These are phyloP conservation scores for Emydomyces testavorans DNA, from an alignment of 2,329 filamentous ascomycete species.

Conservation along the genomic window DNA sequence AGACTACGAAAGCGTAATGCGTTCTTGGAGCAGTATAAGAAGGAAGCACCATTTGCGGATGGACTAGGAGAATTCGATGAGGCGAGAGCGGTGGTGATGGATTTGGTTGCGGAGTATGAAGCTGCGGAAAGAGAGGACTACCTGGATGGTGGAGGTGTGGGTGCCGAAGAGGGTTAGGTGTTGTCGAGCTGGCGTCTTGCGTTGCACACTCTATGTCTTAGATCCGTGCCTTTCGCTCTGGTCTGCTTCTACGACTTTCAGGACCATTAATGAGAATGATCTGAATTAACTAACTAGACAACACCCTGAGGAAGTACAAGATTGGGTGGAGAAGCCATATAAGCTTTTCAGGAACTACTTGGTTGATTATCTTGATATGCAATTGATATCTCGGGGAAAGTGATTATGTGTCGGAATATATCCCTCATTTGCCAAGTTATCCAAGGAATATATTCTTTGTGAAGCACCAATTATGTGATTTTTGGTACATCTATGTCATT, in stretches of 20 bases:
- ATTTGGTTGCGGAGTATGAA: slow-evolving; percentile 89
- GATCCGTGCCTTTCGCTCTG: not conserved
- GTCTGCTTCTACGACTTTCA: not conserved
- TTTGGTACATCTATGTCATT: too few relatives aligned
- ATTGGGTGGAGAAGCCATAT: slow-evolving; percentile 4
- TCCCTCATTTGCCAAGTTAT: too few relatives aligned
- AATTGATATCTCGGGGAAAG: slow-evolving; percentile 2
- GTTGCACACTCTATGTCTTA: not conserved
- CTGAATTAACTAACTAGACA: too few relatives aligned
- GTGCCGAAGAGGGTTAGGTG: slow-evolving; percentile 14
- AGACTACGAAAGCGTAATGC: slow-evolving; percentile 91
- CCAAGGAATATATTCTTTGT: too few relatives aligned
- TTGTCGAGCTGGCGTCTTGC: not conserved
- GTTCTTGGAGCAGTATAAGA: slow-evolving; percentile 93
- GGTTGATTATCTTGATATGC: slow-evolving; percentile 4
- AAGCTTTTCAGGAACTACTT: not conserved
- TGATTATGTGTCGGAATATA: too few relatives aligned
- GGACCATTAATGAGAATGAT: too few relatives aligned
- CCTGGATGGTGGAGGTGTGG: slow-evolving; percentile 43
- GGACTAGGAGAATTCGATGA: slow-evolving; percentile 93
- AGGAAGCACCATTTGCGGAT: slow-evolving; percentile 84
- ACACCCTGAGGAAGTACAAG: slow-evolving; percentile 10
- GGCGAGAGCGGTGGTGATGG: slow-evolving; percentile 77
- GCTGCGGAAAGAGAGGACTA: slow-evolving; percentile 87
- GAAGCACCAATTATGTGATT: too few relatives aligned